Evolutionary conservation across 2,329 filamentous ascomycete species (phyloP).

Genomic region (Juglanconis oblonga): DNA sequence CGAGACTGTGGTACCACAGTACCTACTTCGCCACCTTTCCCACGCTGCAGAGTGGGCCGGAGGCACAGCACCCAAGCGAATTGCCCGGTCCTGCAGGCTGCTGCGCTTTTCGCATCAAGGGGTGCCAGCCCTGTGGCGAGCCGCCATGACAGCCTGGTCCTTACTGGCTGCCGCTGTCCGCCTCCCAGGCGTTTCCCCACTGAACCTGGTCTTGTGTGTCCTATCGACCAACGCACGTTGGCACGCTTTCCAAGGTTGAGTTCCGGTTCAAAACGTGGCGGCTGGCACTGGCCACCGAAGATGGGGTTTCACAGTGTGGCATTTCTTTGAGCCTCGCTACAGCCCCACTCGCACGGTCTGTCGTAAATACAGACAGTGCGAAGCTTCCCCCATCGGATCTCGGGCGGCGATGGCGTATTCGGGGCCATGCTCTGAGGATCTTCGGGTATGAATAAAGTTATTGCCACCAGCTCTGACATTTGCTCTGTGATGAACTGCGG

Average conservation of each 20-base stretch:
- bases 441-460: not conserved
- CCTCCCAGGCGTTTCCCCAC: not conserved
- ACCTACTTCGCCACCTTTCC: conserved; percentile 17
- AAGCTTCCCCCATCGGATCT: not conserved
- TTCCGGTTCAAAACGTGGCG: conserved; percentile 16
- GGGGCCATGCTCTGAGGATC: not conserved
- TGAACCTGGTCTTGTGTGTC: conserved; percentile 9
- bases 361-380: not conserved
- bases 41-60: not conserved
- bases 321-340: not conserved
- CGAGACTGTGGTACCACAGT: not conserved
- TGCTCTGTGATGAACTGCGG: not conserved
- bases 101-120: conserved; percentile 8
- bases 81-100: conserved; percentile 10
- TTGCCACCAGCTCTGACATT: conserved; percentile 16
- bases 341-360: conserved; percentile 10
- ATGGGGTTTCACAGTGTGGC: conserved; percentile 3
- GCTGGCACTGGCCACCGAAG: conserved; percentile 2
- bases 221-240: conserved; percentile 8
- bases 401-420: not conserved
- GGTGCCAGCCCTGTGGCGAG: conserved; percentile 15
- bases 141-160: not conserved
- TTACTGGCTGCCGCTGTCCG: conserved; percentile 10
- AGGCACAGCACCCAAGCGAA: not conserved
- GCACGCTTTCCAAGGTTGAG: not conserved